Conservation (phyloP, 768 basidiomycete genomes). For the Coprinopsis sp. region DNA sequence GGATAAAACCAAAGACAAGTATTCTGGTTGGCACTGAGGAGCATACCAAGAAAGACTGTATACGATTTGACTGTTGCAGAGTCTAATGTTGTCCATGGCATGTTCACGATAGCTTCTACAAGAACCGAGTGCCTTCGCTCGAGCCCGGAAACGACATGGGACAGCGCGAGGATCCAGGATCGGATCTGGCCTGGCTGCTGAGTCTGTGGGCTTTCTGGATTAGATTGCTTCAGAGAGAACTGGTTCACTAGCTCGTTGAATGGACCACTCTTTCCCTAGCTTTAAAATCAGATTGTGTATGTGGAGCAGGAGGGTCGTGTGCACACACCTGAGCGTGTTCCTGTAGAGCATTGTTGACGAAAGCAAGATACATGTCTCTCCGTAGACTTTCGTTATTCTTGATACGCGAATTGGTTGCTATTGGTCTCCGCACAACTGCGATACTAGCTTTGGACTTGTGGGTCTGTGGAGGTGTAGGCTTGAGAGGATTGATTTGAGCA, state of each 20-base stretch:
- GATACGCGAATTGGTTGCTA: conserved; percentile 74
- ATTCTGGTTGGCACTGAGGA: conserved; percentile 92
- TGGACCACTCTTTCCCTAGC: conserved; percentile 64
- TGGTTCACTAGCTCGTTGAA: conserved; percentile 90
- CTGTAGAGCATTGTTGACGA: conserved; percentile 75
- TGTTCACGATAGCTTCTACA: conserved; percentile 78
- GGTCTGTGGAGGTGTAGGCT: conserved; percentile 30
- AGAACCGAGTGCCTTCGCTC: conserved; percentile 76
- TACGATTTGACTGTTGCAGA: conserved; percentile 81
- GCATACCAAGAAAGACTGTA: conserved; percentile 84
- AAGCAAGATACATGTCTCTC: conserved; percentile 81
- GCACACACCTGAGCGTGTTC: conserved; percentile 62
- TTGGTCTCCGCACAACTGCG: conserved; percentile 45
- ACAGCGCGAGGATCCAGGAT: conserved; percentile 80
- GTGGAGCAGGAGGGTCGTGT: conserved; percentile 1
- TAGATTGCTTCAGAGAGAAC: conserved; percentile 54
- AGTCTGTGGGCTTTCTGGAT: conserved; percentile 25
- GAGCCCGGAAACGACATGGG: conserved; percentile 88
- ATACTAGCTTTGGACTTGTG: conserved; percentile 12
- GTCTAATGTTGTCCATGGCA: conserved; percentile 95
- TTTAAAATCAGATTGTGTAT: conserved; percentile 12
- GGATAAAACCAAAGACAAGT: conserved; percentile 76
- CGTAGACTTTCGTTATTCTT: conserved; percentile 73
- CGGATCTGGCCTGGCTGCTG: conserved; percentile 59
- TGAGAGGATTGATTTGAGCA: conserved; percentile 14